phyloP scores from a whole-genome alignment of 768 basidiomycete species.

The Kwoniella newhampshirensis region DNA sequence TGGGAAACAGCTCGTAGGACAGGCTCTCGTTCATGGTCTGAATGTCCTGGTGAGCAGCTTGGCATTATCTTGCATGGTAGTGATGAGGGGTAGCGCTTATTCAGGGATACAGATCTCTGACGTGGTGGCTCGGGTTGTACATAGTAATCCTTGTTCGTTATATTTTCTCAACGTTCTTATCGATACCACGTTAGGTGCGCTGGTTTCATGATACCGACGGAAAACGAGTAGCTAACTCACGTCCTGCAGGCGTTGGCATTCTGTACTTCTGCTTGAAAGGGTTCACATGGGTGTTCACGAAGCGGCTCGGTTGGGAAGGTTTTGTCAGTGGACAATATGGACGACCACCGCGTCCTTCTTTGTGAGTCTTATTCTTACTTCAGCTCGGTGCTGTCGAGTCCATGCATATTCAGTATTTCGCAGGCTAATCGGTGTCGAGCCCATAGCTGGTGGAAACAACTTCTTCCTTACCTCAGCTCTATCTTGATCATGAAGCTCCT shows the following conservation, averaged over 20 bases:
- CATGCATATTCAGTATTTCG: not conserved
- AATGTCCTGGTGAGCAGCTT: constrained; percentile 49
- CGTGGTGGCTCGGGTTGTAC: constrained; percentile 66
- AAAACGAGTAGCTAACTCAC: not conserved
- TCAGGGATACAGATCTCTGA: constrained; percentile 78
- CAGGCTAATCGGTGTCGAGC: not conserved
- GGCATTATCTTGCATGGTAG: no score
- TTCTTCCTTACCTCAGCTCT: constrained; percentile 76
- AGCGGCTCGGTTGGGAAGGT: constrained; percentile 67
- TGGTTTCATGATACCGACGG: not conserved
- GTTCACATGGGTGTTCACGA: constrained; percentile 65
- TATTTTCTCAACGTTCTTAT: constrained; percentile 92
- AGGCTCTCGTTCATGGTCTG: constrained; percentile 47
- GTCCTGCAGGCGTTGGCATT: constrained; percentile 68
- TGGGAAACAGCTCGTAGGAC: constrained; percentile 79
- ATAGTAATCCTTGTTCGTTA: constrained; percentile 72
- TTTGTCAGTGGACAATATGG: constrained; percentile 88
- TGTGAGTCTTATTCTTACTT: constrained; percentile 58
- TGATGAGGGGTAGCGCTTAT: no score
- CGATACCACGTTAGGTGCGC: constrained; percentile 84
- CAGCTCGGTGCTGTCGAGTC: not conserved
- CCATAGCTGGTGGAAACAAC: constrained; percentile 46
- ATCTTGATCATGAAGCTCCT: constrained; percentile 86
- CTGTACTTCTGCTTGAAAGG: constrained; percentile 72
- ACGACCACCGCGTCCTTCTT: constrained; percentile 69